Percentiles rank a stretch among this genome's conserved stretches.
These are phyloP conservation scores for Torulaspora maleeae DNA, from an alignment of 805 yeast species.

Conservation along the genomic window DNA sequence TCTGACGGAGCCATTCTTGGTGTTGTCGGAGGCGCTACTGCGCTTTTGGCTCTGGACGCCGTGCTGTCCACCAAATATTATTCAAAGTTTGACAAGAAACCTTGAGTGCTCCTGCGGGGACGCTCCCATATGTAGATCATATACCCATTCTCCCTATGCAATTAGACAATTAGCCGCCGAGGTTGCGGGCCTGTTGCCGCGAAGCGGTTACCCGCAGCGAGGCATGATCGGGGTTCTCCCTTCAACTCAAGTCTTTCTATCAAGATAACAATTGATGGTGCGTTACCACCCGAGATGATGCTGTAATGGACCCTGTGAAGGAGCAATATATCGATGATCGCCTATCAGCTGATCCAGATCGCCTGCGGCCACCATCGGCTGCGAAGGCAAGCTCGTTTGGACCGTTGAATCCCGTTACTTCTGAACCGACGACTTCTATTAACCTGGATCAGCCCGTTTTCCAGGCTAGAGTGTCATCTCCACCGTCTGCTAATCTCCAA, in stretches of 20 bases:
- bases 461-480: constrained; percentile 4
- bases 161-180: constrained; percentile 1
- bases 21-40: constrained; percentile 50
- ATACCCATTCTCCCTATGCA: neutral
- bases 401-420: constrained; percentile 1
- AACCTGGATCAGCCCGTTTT: constrained; percentile 15
- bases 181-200: neutral
- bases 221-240: neutral
- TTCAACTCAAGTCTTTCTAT: neutral
- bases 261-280: neutral
- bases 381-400: neutral
- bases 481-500: neutral
- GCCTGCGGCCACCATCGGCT: neutral
- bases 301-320: constrained; percentile 4
- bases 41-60: constrained; percentile 52
- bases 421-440: constrained; percentile 19
- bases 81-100: constrained; percentile 48
- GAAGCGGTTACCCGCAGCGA: neutral
- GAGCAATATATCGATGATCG: constrained; percentile 7
- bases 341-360: neutral
- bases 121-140: constrained; percentile 1
- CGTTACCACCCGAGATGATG: no score
- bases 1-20: constrained; percentile 46
- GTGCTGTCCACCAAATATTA: constrained; percentile 50
- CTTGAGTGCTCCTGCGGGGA: neutral